Base-by-base conservation (phyloP, 2,329 filamentous ascomycete species). In the Trichophyton benhamiae region DNA sequence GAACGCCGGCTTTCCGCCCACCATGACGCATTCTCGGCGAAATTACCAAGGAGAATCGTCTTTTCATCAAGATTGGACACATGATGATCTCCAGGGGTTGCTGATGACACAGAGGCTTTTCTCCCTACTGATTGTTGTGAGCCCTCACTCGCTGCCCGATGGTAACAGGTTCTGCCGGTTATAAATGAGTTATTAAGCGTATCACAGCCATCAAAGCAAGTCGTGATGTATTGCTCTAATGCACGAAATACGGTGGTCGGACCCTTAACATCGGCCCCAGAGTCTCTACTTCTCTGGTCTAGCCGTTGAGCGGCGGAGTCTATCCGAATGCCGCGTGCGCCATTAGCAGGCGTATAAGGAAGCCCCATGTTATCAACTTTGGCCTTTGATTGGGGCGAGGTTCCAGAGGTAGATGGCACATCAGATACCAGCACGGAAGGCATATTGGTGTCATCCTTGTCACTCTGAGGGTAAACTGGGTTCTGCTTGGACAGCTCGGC, bases 1-100 rank as follows among this genome's bases (percentile, higher is more conserved):
- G 69, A 67, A 5, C 17, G 33, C 68, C 81, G 78, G 57, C 80
- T 80, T 1, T 86, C 87, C 55, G 86, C 85, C 88, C 88, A 92
- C 89, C 88, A 92, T 6, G 82, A 83, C 1, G 87, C 88, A 69
- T 94, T 94, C 70, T 94, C 89, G 0, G 86, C 87, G 66, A 91
- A 80, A 67, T 91, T 83, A 1, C 88, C 88, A 1, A 91, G 72
- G 5, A 91, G 77, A 20, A 92, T 76, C 3, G 87, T 81, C 69
- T 91, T 94, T 0, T 87, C 83, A 70, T 94, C 89, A 20, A 91
- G 74, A 58, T 88, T 85, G 41, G 80, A 80, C 2, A 84, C 72
- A 27, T 76, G 75, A 49, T 74, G 71, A 62, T 57, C 55, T 41
- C 38, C 11, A 15, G 55, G 42, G 7, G 3, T n/a, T 27, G 49